phyloP scores from a whole-genome alignment of 306 rosid species.

The Argentina anserina region DNA sequence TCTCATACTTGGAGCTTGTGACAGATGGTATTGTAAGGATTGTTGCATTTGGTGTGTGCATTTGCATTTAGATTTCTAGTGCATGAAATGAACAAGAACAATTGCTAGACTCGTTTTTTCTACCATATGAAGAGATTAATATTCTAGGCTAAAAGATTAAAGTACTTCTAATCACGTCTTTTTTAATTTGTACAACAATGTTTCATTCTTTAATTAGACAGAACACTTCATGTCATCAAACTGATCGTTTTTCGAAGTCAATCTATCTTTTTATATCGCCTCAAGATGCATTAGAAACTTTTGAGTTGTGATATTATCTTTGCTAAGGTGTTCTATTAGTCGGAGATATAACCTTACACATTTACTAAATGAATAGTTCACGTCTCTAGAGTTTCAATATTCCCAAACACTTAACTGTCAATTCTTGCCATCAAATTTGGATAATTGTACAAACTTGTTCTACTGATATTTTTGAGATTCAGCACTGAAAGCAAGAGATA shows the following conservation, averaged over 20 bases:
- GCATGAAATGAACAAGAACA: neutral
- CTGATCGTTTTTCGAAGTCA: too few relatives aligned
- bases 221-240: neutral
- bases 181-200: too few relatives aligned
- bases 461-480: neutral
- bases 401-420: neutral
- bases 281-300: neutral
- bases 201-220: neutral
- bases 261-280: neutral
- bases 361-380: neutral
- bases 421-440: neutral
- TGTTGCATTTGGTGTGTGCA: neutral
- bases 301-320: neutral
- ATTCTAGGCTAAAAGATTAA: neutral
- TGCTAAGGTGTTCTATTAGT: neutral
- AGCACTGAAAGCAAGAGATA: constrained; percentile 8
- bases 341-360: neutral
- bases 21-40: neutral
- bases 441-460: neutral
- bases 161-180: too few relatives aligned
- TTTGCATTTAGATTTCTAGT: neutral
- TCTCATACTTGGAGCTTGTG: constrained; percentile 12
- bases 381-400: neutral
- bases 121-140: neutral
- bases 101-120: neutral